Evolutionary conservation across 805 yeast genomes (phyloP).

Genomic region (Jamesozyma hellenica): DNA sequence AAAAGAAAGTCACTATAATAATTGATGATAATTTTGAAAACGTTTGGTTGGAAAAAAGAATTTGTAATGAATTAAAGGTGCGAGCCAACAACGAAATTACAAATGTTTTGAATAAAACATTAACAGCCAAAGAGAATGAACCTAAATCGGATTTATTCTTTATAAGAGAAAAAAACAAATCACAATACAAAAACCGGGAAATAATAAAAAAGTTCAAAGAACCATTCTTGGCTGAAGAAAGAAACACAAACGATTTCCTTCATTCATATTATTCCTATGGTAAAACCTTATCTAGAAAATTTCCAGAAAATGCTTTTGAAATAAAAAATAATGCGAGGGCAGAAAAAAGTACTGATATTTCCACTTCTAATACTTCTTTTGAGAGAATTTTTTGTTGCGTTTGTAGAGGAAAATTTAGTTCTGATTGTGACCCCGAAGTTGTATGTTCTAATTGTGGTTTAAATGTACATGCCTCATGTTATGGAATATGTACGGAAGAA

Average conservation of each 20-base stretch:
- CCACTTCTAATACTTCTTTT: background rate
- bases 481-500: constrained; percentile 36
- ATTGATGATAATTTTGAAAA: constrained; percentile 11
- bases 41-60: constrained; percentile 6
- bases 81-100: background rate
- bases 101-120: background rate
- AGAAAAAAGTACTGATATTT: background rate
- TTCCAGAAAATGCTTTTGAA: background rate
- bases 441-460: constrained; percentile 60
- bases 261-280: background rate
- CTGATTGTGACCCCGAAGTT: constrained; percentile 20
- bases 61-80: background rate
- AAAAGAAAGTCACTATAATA: constrained; percentile 1
- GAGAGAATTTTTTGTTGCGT: constrained; percentile 42
- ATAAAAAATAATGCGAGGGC: background rate
- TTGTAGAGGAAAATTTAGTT: constrained; percentile 34
- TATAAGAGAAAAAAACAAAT: no score
- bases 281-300: background rate
- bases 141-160: no score
- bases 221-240: no score
- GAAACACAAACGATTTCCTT: background rate
- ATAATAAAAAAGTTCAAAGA: no score
- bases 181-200: no score
- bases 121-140: no score
- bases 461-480: constrained; percentile 60